Conservation (phyloP, 169 alveolate genomes). For the Plasmodium yoelii region DNA sequence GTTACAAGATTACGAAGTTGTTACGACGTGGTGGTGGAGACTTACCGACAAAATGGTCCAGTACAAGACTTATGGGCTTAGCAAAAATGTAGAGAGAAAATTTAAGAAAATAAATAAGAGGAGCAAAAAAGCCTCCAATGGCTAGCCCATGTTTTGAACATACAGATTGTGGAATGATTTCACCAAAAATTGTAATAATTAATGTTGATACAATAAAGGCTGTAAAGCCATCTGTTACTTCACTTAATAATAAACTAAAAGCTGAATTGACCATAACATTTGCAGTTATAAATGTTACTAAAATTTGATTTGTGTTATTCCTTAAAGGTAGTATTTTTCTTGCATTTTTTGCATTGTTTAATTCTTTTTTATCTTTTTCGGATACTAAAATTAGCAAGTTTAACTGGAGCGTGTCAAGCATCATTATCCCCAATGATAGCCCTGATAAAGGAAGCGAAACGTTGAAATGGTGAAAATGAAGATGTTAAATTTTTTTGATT, state of each 20-base stretch:
- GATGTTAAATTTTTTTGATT: too few species aligned
- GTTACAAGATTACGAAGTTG: too few species aligned
- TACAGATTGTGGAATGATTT: conserved; percentile 91
- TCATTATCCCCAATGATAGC: conserved; percentile 90
- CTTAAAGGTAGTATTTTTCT: conserved; percentile 89
- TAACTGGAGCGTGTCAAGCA: conserved; percentile 89
- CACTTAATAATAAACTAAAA: conserved; percentile 89
- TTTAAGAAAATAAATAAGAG: conserved; percentile 80
- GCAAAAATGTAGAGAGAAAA: conserved; percentile 81
- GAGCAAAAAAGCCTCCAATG: conserved; percentile 89
- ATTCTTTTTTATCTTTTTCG: conserved; percentile 82
- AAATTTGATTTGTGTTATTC: conserved; percentile 87
- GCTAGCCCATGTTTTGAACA: conserved; percentile 89
- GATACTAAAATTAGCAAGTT: conserved; percentile 87
- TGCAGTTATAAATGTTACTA: conserved; percentile 89
- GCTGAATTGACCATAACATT: conserved; percentile 91
- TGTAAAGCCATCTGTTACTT: conserved; percentile 84
- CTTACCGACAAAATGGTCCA: conserved; percentile 81
- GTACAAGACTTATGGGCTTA: conserved; percentile 84
- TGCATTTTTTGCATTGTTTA: conserved; percentile 85
- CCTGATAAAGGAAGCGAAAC: conserved; percentile 74
- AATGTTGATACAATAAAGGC: conserved; percentile 89
- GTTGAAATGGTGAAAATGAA: too few species aligned
- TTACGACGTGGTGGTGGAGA: too few species aligned
- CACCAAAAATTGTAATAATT: conserved; percentile 90